phyloP scores from a whole-genome alignment of 2,329 filamentous ascomycete genomes.

The Sporothrix schenckii region DNA sequence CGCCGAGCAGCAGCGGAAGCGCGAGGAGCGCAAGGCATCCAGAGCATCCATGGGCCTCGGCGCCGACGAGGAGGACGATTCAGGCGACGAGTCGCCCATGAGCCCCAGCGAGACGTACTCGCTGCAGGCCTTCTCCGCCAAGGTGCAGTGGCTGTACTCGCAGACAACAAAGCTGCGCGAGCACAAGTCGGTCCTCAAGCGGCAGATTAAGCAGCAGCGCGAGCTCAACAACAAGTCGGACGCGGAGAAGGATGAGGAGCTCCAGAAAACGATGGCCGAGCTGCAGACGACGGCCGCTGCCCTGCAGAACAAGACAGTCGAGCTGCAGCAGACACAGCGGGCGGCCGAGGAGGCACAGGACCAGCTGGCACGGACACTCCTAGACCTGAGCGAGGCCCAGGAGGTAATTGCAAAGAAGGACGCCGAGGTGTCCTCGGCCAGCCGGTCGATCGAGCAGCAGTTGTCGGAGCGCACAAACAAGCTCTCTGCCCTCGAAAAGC shows the following conservation, averaged over 20 bases:
- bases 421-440: constrained; percentile 30
- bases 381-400: constrained; percentile 50
- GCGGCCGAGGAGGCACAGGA: constrained; percentile 48
- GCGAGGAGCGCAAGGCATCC: constrained; percentile 56
- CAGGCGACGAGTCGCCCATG: constrained; percentile 61
- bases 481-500: constrained; percentile 43
- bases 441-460: constrained; percentile 36
- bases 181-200: constrained; percentile 84
- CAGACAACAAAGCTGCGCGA: constrained; percentile 79
- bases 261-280: constrained; percentile 62
- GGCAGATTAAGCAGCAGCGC: constrained; percentile 93
- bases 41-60: constrained; percentile 60
- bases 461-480: constrained; percentile 40
- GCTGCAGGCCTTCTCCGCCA: constrained; percentile 73
- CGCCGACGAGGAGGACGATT: constrained; percentile 65
- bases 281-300: constrained; percentile 64
- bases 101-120: constrained; percentile 67
- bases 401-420: constrained; percentile 36
- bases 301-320: constrained; percentile 59
- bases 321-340: constrained; percentile 50
- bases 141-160: constrained; percentile 76
- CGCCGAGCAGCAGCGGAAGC: constrained; percentile 57
- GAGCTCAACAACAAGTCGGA: constrained; percentile 90
- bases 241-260: constrained; percentile 65
- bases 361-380: constrained; percentile 54